A percentile compares a stretch with the other conserved stretches of the same genome.
Evolutionary conservation across 2,329 filamentous ascomycete species (phyloP).

Genomic region (Pseudogymnoascus sp.): DNA sequence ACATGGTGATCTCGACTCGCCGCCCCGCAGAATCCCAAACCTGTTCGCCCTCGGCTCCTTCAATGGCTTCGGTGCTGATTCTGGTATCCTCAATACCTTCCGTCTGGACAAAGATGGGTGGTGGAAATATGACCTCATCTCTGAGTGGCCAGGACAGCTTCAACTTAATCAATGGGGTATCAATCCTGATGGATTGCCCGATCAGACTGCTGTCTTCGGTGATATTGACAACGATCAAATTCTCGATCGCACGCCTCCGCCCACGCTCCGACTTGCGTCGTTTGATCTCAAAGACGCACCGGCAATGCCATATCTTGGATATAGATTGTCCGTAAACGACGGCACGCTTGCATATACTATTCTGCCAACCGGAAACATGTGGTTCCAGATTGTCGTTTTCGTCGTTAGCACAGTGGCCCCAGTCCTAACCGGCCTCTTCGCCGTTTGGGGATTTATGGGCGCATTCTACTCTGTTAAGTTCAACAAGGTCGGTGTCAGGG

Average conservation of each 20-base stretch:
- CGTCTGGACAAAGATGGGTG: conserved; percentile 42
- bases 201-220: conserved; percentile 52
- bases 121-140: conserved; percentile 56
- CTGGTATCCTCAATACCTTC: conserved; percentile 50
- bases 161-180: conserved; percentile 63
- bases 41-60: conserved; percentile 57
- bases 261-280: conserved; percentile 47
- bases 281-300: conserved; percentile 54
- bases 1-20: conserved; percentile 47
- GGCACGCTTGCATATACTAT: conserved; percentile 46
- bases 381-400: conserved; percentile 47
- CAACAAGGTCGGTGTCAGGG: conserved; percentile 48
- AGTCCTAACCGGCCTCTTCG: conserved; percentile 41
- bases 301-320: conserved; percentile 47
- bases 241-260: conserved; percentile 55
- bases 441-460: conserved; percentile 50
- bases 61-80: conserved; percentile 59
- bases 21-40: conserved; percentile 52
- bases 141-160: conserved; percentile 56
- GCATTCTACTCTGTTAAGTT: conserved; percentile 50
- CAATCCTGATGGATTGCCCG: conserved; percentile 56
- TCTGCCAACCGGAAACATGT: conserved; percentile 46
- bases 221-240: conserved; percentile 56
- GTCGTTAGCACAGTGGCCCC: conserved; percentile 49
- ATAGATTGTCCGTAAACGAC: conserved; percentile 50